phyloP scores from a whole-genome alignment of 1,284 basidiomycete genomes.

The Takashimella tepidaria region DNA sequence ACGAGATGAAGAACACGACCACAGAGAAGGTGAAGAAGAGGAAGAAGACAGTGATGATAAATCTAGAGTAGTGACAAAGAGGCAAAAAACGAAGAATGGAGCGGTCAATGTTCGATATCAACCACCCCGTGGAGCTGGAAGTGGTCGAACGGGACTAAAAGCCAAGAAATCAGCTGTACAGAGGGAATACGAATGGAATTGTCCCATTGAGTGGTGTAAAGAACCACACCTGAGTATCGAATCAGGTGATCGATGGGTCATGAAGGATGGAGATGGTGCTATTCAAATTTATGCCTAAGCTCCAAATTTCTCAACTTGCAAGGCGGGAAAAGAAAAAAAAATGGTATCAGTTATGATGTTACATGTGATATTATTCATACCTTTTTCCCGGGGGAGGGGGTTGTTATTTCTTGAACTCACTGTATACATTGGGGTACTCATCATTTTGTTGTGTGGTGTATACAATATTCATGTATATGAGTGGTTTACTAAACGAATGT shows the following conservation, averaged over 20 bases:
- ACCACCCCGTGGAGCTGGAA: background rate
- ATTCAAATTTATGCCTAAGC: constrained; percentile 33
- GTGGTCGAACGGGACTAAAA: background rate
- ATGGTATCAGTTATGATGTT: too few relatives aligned
- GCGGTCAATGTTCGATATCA: background rate
- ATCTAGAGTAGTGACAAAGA: constrained; percentile 1
- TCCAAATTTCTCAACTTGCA: too few relatives aligned
- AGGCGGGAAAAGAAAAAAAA: too few relatives aligned
- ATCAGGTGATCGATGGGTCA: constrained; percentile 25
- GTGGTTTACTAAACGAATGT: too few relatives aligned
- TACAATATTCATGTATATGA: too few relatives aligned
- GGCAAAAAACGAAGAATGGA: background rate
- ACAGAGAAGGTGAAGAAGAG: constrained; percentile 2
- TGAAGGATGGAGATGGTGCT: constrained; percentile 31
- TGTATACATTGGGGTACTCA: too few relatives aligned
- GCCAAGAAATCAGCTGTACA: background rate
- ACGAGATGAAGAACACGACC: too few relatives aligned
- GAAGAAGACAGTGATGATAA: constrained; percentile 13
- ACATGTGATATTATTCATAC: too few relatives aligned
- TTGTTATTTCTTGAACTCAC: too few relatives aligned
- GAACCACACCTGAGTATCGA: constrained; percentile 23
- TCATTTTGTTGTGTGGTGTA: too few relatives aligned
- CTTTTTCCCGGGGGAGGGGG: too few relatives aligned
- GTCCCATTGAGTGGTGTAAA: constrained; percentile 34
- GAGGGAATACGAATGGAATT: constrained; percentile 28